These are phyloP conservation scores for Fusarium sp. DNA, from an alignment of 2,329 filamentous ascomycete species.

Conservation along the genomic window DNA sequence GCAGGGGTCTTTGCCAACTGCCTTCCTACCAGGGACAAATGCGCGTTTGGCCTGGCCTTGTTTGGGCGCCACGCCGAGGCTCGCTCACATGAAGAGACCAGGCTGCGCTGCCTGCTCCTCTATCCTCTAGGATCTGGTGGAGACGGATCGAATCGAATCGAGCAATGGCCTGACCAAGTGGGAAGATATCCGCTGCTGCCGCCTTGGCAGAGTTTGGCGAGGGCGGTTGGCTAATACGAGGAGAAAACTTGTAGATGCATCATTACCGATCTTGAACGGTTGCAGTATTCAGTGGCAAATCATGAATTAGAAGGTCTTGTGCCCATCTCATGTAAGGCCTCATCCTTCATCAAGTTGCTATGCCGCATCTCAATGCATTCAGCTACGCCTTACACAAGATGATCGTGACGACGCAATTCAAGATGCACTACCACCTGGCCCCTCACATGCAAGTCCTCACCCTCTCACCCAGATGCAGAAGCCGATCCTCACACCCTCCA, in stretches of 20 bases:
- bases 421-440: background rate
- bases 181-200: constrained; percentile 30
- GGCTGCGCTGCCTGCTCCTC: no score
- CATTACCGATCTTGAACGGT: background rate
- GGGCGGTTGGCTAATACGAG: background rate
- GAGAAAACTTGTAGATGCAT: background rate
- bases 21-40: constrained; percentile 39
- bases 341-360: background rate
- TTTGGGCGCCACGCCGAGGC: constrained; percentile 41
- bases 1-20: constrained; percentile 28
- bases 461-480: background rate
- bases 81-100: constrained; percentile 36
- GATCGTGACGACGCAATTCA: constrained; percentile 6
- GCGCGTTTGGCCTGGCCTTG: constrained; percentile 12
- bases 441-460: background rate
- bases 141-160: background rate
- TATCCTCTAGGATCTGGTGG: background rate
- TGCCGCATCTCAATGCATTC: background rate
- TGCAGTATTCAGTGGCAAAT: background rate
- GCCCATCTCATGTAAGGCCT: no score
- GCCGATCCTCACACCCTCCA: constrained; percentile 2
- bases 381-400: constrained; percentile 4
- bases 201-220: constrained; percentile 30
- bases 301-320: background rate
- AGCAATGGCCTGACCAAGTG: constrained; percentile 15